Conservation (phyloP, 2,329 filamentous ascomycete genomes). For the Monosporascus cannonballus region DNA sequence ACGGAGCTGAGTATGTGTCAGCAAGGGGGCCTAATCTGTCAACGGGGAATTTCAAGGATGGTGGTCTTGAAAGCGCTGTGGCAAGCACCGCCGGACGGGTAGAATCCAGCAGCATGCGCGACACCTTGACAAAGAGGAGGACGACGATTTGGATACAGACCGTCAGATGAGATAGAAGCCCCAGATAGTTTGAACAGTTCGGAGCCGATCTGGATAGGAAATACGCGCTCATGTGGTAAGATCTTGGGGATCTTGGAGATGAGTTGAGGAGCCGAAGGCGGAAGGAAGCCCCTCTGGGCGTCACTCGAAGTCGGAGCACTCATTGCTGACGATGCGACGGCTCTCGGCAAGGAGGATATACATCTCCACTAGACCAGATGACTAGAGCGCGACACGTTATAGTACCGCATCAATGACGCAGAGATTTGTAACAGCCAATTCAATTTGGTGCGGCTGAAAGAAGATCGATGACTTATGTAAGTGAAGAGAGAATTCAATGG, state of each 20-base stretch:
- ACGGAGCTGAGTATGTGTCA: conserved; percentile 59
- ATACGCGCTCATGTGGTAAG: conserved; percentile 65
- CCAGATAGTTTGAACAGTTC: conserved; percentile 69
- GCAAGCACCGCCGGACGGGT: not conserved
- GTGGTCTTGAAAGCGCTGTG: not conserved
- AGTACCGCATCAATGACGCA: too few relatives aligned
- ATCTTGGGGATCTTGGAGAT: conserved; percentile 47
- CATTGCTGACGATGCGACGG: conserved; percentile 16
- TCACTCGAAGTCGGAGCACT: conserved; percentile 24
- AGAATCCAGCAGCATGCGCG: not conserved
- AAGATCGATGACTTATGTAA: too few relatives aligned
- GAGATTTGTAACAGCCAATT: too few relatives aligned
- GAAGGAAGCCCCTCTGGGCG: conserved; percentile 22
- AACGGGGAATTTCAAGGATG: not conserved
- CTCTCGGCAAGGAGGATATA: not conserved
- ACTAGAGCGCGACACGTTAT: too few relatives aligned
- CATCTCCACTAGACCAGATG: not conserved
- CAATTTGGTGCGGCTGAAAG: too few relatives aligned
- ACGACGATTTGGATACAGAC: conserved; percentile 35
- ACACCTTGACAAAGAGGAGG: conserved; percentile 6
- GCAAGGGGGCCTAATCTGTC: conserved; percentile 6
- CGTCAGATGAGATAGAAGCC: conserved; percentile 67
- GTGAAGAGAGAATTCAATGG: too few relatives aligned
- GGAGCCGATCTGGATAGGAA: conserved; percentile 67
- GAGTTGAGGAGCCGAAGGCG: conserved; percentile 26